Evolutionary conservation across 306 rosid species (phyloP).

Genomic region (Clitoria ternatea): DNA sequence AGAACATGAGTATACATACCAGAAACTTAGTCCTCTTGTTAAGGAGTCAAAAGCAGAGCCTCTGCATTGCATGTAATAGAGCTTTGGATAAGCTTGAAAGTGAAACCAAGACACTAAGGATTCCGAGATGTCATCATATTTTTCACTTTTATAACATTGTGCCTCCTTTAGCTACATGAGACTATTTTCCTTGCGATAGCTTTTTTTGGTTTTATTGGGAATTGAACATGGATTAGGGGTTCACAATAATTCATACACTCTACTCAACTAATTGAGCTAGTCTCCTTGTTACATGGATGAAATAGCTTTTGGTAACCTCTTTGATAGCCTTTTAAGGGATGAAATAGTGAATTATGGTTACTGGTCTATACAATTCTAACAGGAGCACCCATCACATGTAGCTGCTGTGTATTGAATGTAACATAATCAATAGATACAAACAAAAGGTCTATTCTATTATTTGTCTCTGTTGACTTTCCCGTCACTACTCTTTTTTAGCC

Average conservation of each 20-base stretch:
- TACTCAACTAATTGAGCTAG: no score
- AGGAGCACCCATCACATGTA: neutral
- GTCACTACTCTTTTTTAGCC: neutral
- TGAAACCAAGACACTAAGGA: neutral
- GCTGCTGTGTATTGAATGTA: neutral
- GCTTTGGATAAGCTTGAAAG: neutral
- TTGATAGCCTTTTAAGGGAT: neutral
- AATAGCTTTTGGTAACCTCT: neutral
- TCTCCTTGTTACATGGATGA: no score
- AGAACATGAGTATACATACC: neutral
- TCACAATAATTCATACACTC: no score
- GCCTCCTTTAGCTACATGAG: neutral
- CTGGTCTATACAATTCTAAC: neutral
- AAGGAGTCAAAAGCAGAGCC: neutral
- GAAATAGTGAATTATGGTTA: neutral
- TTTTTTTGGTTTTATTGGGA: no score
- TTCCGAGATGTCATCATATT: neutral
- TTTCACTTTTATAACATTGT: conserved; percentile 5
- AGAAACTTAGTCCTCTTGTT: neutral
- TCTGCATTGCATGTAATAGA: neutral
- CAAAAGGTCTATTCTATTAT: neutral
- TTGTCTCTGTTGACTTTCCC: neutral
- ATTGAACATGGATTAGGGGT: no score
- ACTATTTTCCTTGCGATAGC: neutral
- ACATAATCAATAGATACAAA: neutral